Evolutionary conservation across 2,329 filamentous ascomycete species (phyloP).

Genomic region (Phialemoniopsis sp.): DNA sequence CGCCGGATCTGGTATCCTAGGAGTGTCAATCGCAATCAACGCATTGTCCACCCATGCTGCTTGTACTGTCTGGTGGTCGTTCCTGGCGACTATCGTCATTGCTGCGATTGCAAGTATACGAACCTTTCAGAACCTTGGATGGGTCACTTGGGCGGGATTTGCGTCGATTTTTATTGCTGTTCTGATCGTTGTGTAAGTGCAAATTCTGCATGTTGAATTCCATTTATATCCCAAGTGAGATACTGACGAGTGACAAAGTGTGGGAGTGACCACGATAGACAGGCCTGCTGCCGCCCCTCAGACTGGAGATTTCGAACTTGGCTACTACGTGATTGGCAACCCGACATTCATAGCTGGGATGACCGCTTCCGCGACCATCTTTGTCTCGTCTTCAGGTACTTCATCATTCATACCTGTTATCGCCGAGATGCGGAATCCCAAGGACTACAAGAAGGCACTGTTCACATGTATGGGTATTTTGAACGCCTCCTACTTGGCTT

Average conservation of each 20-base stretch:
- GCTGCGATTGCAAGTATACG: conserved; percentile 4
- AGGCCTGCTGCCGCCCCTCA: conserved; percentile 13
- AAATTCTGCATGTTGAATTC: no score
- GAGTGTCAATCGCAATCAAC: conserved; percentile 21
- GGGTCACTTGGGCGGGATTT: conserved; percentile 10
- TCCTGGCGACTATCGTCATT: conserved; percentile 2
- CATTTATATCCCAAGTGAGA: no score
- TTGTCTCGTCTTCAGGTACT: conserved; percentile 8
- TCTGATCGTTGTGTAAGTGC: conserved; percentile 19
- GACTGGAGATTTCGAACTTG: conserved; percentile 14
- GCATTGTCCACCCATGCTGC: conserved; percentile 7
- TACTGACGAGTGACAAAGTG: conserved; percentile 19
- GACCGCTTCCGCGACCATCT: conserved; percentile 9
- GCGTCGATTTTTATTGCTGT: conserved; percentile 10
- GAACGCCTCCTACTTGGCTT: conserved; percentile 53
- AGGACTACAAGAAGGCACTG: conserved; percentile 57
- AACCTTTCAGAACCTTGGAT: conserved; percentile 9
- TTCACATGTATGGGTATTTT: conserved; percentile 54
- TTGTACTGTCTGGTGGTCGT: conserved; percentile 8
- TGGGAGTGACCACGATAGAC: conserved; percentile 9
- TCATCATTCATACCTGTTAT: conserved; percentile 27
- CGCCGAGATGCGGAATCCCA: conserved; percentile 57
- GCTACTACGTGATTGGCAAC: conserved; percentile 11
- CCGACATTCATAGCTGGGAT: conserved; percentile 11
- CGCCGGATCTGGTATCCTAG: no score